These are phyloP conservation scores for Chenopodium suecicum DNA, from an alignment of 148 eudicot genomes.

Conservation along the genomic window DNA sequence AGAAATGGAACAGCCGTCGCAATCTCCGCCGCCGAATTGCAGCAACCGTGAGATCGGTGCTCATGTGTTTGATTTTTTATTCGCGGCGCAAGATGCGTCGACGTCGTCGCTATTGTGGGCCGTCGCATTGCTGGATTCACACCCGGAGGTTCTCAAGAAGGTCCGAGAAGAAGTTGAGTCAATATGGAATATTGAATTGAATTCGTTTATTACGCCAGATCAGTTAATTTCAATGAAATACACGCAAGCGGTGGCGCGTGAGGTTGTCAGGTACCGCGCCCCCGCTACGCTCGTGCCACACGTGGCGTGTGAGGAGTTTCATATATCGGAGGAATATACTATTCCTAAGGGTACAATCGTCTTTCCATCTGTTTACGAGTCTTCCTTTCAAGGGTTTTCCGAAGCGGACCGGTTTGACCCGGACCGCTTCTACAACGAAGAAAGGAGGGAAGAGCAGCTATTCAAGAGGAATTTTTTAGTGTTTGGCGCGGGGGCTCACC, in stretches of 20 bases:
- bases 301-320: conserved; percentile 64
- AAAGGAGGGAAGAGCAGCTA: conserved; percentile 60
- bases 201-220: conserved; percentile 45
- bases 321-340: conserved; percentile 42
- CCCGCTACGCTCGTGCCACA: conserved; percentile 89
- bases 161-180: conserved; percentile 51
- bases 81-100: conserved; percentile 88
- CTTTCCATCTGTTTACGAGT: conserved; percentile 82
- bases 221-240: conserved; percentile 57
- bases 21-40: conserved; percentile 32
- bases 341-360: conserved; percentile 78
- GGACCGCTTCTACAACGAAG: conserved; percentile 68
- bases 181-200: conserved; percentile 47
- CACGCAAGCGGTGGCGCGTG: conserved; percentile 94
- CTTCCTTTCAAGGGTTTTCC: conserved; percentile 76
- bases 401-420: conserved; percentile 80
- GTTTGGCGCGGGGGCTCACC: conserved; percentile 86
- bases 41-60: conserved; percentile 44
- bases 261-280: conserved; percentile 57
- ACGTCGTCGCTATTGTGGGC: conserved; percentile 87
- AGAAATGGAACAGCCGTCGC: conserved; percentile 9
- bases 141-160: conserved; percentile 52
- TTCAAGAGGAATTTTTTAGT: conserved; percentile 66
- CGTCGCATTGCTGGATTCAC: conserved; percentile 58
- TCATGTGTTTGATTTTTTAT: conserved; percentile 73